Evolutionary conservation across 371 early-diverging fungal genomes (phyloP).

Genomic region (Mucor mucedo): DNA sequence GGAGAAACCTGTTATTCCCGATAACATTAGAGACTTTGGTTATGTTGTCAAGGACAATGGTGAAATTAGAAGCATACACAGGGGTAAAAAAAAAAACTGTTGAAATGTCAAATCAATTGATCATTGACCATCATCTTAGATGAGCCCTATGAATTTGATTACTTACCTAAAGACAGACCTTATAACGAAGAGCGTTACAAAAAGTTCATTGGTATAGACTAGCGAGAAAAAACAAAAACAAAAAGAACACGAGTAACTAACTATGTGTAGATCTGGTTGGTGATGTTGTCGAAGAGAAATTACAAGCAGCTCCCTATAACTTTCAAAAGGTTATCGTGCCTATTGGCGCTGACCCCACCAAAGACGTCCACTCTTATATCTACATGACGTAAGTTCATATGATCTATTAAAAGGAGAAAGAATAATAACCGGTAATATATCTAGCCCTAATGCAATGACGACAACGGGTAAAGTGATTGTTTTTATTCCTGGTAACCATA

Average conservation of each 20-base stretch:
- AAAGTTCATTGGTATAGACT: conserved; percentile 41
- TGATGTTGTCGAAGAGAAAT: conserved; percentile 38
- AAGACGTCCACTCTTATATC: conserved; percentile 42
- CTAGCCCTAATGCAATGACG: conserved; percentile 51
- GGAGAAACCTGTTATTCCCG: conserved; percentile 38
- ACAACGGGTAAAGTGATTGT: conserved; percentile 48
- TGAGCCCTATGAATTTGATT: conserved; percentile 42
- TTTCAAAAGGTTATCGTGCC: conserved; percentile 43
- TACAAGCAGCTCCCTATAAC: conserved; percentile 35
- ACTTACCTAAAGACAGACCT: conserved; percentile 38
- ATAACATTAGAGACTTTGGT: conserved; percentile 44
- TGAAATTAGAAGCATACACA: conserved; percentile 35
- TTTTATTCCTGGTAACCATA: conserved; percentile 47
- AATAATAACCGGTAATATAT: background rate
- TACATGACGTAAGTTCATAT: conserved; percentile 45
- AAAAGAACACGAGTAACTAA: background rate
- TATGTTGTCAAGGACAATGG: conserved; percentile 47
- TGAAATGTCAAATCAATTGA: background rate
- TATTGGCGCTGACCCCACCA: conserved; percentile 35
- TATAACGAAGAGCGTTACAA: conserved; percentile 50
- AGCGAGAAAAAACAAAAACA: background rate
- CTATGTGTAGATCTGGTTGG: conserved; percentile 39
- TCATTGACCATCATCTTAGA: conserved; percentile 22
- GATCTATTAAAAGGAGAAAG: background rate
- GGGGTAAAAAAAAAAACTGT: conserved; percentile 21